phyloP scores from a whole-genome alignment of 108 stramenopile genomes.

The Nitzschia sp. region DNA sequence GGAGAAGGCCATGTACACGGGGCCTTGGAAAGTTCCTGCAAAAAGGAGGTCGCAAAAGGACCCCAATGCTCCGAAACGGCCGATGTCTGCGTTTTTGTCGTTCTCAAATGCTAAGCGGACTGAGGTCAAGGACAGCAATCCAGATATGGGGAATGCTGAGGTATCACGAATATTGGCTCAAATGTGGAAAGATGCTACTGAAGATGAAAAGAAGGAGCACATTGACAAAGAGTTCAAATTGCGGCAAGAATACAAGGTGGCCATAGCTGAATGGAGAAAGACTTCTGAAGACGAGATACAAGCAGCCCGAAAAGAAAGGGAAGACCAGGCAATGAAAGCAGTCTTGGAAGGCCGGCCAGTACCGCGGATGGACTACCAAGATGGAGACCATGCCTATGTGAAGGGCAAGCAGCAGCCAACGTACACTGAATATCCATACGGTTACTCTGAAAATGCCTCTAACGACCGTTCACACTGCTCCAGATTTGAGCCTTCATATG shows the following conservation, averaged over 20 bases:
- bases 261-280: slow-evolving; percentile 45
- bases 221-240: slow-evolving; percentile 48
- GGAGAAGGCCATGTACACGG: slow-evolving; percentile 53
- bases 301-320: slow-evolving; percentile 21
- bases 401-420: no score
- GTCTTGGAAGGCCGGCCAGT: slow-evolving; percentile 21
- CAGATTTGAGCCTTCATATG: no score
- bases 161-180: slow-evolving; percentile 49
- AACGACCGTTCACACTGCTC: no score
- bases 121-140: slow-evolving; percentile 39
- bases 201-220: slow-evolving; percentile 36
- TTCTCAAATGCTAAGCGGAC: slow-evolving; percentile 42
- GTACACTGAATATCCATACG: no score
- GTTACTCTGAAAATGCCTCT: no score
- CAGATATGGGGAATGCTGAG: slow-evolving; percentile 52
- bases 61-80: slow-evolving; percentile 57
- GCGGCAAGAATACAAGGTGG: slow-evolving; percentile 56
- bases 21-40: slow-evolving; percentile 54
- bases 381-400: no score
- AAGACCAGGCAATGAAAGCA: slow-evolving; percentile 35
- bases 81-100: slow-evolving; percentile 55
- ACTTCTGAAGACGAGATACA: slow-evolving; percentile 22
- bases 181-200: slow-evolving; percentile 45
- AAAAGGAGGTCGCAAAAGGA: slow-evolving; percentile 49
- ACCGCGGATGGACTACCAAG: neutral